Evolutionary conservation across 257 asterid genomes (phyloP).

Genomic region (Misopates orontium): DNA sequence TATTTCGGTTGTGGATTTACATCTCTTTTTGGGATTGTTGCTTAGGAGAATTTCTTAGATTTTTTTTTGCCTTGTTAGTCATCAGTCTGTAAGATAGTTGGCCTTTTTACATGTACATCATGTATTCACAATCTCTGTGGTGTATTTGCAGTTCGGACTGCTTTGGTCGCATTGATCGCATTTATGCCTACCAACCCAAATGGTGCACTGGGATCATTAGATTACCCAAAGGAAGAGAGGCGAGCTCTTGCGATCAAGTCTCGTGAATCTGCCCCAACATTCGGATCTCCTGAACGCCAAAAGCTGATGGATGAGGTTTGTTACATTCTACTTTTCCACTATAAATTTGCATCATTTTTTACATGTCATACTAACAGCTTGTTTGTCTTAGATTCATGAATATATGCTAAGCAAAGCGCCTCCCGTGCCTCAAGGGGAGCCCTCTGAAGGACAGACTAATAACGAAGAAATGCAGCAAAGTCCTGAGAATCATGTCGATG

Average conservation of each 20-base stretch:
- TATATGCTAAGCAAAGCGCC: constrained; percentile 73
- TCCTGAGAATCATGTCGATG: constrained; percentile 35
- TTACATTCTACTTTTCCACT: constrained; percentile 12
- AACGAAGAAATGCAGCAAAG: constrained; percentile 36
- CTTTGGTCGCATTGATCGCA: constrained; percentile 85
- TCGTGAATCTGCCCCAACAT: constrained; percentile 66
- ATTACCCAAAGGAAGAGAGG: constrained; percentile 79
- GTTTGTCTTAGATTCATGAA: constrained; percentile 61
- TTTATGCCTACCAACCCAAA: constrained; percentile 93
- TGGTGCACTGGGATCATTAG: constrained; percentile 87
- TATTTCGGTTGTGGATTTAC: too few species aligned
- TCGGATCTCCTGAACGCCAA: constrained; percentile 75
- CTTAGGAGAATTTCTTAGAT: too few species aligned
- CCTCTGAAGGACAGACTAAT: constrained; percentile 36
- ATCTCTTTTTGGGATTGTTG: too few species aligned
- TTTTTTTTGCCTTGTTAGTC: too few species aligned
- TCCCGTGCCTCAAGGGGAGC: constrained; percentile 50
- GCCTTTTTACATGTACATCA: neutral
- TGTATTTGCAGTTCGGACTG: constrained; percentile 75
- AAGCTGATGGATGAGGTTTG: constrained; percentile 77
- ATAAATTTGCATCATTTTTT: too few species aligned
- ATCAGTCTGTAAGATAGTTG: neutral
- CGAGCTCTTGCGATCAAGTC: constrained; percentile 76
- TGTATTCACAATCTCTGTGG: constrained; percentile 8
- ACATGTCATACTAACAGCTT: neutral